Evolutionary conservation across 345 rosid species (phyloP).

Genomic region (Salix koriyanagi): DNA sequence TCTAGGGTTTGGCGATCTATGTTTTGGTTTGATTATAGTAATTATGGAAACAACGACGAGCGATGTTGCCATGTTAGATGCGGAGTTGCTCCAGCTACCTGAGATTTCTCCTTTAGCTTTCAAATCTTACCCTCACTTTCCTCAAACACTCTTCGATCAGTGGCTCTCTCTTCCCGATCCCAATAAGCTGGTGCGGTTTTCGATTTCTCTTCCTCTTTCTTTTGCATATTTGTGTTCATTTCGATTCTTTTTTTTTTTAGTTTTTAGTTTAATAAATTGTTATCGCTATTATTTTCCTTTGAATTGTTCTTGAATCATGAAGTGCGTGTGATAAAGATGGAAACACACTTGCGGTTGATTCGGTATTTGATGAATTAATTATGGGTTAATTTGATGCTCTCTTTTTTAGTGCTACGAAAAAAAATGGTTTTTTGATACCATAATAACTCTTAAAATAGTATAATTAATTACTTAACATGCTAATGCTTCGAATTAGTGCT

Average conservation of each 20-base stretch:
- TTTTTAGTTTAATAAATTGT: no score
- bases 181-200: conserved; percentile 56
- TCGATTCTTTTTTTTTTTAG: background rate
- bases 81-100: conserved; percentile 76
- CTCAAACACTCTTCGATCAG: conserved; percentile 76
- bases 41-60: conserved; percentile 27
- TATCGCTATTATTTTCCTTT: no score
- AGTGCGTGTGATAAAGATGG: background rate
- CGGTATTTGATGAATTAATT: background rate
- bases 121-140: conserved; percentile 69
- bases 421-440: background rate
- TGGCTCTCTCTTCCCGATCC: conserved; percentile 94
- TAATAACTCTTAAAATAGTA: background rate
- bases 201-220: background rate
- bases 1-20: conserved; percentile 24
- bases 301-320: no score
- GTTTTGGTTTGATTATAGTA: conserved; percentile 23
- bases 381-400: background rate
- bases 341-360: background rate
- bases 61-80: conserved; percentile 64
- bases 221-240: background rate
- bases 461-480: background rate
- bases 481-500: background rate
- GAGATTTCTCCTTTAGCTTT: conserved; percentile 73
- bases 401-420: background rate